These are phyloP conservation scores for Volutella citrinella DNA, from an alignment of 2,329 filamentous ascomycete genomes.

Conservation along the genomic window DNA sequence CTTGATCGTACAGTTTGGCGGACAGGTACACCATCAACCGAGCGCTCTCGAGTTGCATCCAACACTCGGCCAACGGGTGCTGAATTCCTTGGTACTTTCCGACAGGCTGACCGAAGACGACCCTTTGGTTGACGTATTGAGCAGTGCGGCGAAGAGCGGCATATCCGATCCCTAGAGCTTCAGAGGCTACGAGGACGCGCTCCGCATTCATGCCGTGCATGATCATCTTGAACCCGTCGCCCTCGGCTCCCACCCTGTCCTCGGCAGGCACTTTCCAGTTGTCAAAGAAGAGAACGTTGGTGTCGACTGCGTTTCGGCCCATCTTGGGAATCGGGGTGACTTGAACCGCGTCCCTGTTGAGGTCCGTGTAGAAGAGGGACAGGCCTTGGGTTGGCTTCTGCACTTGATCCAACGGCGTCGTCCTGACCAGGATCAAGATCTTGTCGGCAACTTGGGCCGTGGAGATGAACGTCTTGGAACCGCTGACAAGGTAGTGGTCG, in stretches of 20 bases:
- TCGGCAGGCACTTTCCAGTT: conserved; percentile 8
- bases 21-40: conserved; percentile 12
- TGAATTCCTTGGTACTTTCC: conserved; percentile 14
- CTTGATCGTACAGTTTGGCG: conserved; percentile 10
- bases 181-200: conserved; percentile 7
- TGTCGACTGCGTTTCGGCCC: conserved; percentile 9
- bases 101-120: conserved; percentile 7
- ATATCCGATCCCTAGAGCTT: conserved; percentile 10
- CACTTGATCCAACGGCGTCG: conserved; percentile 6
- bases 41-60: conserved; percentile 14
- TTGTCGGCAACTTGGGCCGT: conserved; percentile 12
- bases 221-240: conserved; percentile 15
- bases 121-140: conserved; percentile 11
- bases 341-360: conserved; percentile 5
- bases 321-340: conserved; percentile 13
- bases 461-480: conserved; percentile 11
- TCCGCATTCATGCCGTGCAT: conserved; percentile 17
- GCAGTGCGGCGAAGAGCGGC: conserved; percentile 6
- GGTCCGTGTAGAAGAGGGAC: conserved; percentile 10
- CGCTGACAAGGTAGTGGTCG: conserved; percentile 5
- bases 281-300: conserved; percentile 9
- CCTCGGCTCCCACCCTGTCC: conserved; percentile 9
- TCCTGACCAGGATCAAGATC: conserved; percentile 8
- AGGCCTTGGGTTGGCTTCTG: conserved; percentile 8
- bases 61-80: conserved; percentile 13